A percentile compares a stretch with the other conserved stretches of the same genome.
phyloP scores from a whole-genome alignment of 352 stramenopile genomes.

The Globisporangium cederbergense region DNA sequence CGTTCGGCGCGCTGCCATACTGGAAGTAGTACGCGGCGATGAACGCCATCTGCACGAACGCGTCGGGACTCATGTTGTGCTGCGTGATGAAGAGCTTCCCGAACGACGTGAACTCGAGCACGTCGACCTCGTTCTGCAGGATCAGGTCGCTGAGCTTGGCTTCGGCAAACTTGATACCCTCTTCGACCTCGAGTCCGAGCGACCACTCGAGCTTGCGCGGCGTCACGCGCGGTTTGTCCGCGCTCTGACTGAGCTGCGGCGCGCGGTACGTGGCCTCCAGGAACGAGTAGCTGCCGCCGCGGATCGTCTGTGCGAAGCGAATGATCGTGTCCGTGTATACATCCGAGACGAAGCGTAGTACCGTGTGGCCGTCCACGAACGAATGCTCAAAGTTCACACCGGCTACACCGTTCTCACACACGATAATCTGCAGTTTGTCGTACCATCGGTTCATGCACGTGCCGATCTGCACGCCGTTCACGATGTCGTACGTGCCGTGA shows the following conservation, averaged over 20 bases:
- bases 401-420: slow-evolving; percentile 92
- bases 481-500: slow-evolving; percentile 91
- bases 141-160: slow-evolving; percentile 93
- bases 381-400: slow-evolving; percentile 98
- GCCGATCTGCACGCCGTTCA: slow-evolving; percentile 70
- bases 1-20: slow-evolving; percentile 87
- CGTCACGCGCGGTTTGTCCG: slow-evolving; percentile 43
- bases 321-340: slow-evolving; percentile 92
- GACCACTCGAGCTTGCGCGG: slow-evolving; percentile 92
- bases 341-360: slow-evolving; percentile 86
- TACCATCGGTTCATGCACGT: slow-evolving; percentile 98
- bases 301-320: slow-evolving; percentile 93
- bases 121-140: slow-evolving; percentile 90
- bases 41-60: slow-evolving; percentile 96
- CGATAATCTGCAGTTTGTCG: slow-evolving; percentile 96
- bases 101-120: slow-evolving; percentile 93
- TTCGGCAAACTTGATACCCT: slow-evolving; percentile 92
- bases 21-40: slow-evolving; percentile 92
- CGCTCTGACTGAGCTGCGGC: slow-evolving; percentile 45
- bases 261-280: slow-evolving; percentile 72
- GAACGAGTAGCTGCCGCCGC: slow-evolving; percentile 71
- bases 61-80: slow-evolving; percentile 92
- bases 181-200: slow-evolving; percentile 71
- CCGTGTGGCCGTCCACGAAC: slow-evolving; percentile 96
- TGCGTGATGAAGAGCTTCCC: slow-evolving; percentile 90